These are phyloP conservation scores for Blumeria hordei DNA, from an alignment of 2,329 filamentous ascomycete species.

Conservation along the genomic window DNA sequence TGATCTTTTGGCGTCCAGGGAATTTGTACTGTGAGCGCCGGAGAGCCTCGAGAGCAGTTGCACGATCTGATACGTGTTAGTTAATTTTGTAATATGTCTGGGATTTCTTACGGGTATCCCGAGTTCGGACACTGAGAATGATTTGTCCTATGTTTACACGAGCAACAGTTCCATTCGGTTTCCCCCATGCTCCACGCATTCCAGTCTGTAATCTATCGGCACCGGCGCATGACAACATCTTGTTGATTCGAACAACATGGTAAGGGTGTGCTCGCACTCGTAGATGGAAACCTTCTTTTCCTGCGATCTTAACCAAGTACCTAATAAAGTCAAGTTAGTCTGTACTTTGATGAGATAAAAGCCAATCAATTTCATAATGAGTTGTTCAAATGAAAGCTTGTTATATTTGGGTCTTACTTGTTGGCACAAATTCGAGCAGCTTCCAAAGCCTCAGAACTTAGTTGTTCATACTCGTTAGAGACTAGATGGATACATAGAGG, in stretches of 20 bases:
- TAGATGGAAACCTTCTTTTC: constrained; percentile 53
- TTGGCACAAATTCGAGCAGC: constrained; percentile 99
- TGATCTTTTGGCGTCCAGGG: constrained; percentile 99
- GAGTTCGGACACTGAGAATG: constrained; percentile 87
- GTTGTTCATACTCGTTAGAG: constrained; percentile 99
- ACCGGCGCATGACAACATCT: constrained; percentile 99
- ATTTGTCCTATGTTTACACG: constrained; percentile 99
- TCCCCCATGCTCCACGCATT: constrained; percentile 99
- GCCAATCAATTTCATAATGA: background rate
- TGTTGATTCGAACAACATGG: constrained; percentile 99
- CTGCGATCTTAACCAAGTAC: constrained; percentile 43
- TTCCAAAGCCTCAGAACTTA: constrained; percentile 98
- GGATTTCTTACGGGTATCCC: constrained; percentile 55
- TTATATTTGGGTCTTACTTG: constrained; percentile 35
- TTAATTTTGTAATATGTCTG: background rate
- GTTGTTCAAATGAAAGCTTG: background rate
- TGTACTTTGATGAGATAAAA: no score
- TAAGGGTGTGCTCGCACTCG: constrained; percentile 83
- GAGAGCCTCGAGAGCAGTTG: constrained; percentile 89
- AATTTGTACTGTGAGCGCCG: constrained; percentile 99
- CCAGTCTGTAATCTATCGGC: constrained; percentile 99
- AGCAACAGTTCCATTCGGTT: constrained; percentile 95
- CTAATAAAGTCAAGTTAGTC: constrained; percentile 5
- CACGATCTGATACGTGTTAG: constrained; percentile 38
- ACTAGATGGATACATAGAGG: constrained; percentile 97